A percentile compares a stretch with the other conserved stretches of the same genome.
These are phyloP conservation scores for Alisma plantagoaquatica DNA, from an alignment of 106 monocot species.

Conservation along the genomic window DNA sequence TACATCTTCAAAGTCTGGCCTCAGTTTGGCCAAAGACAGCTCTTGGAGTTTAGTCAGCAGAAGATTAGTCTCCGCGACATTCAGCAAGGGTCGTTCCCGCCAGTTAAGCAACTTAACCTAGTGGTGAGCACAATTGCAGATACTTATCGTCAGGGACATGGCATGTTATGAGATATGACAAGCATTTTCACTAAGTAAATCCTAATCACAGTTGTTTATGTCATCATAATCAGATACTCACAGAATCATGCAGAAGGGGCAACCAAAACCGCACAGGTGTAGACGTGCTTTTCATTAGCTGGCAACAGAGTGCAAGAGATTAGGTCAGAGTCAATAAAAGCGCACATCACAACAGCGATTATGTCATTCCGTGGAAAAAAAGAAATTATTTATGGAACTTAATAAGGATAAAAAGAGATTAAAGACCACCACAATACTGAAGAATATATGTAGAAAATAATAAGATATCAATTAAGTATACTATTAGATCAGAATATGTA, in stretches of 20 bases:
- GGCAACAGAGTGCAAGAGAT: constrained; percentile 10
- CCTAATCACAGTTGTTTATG: not conserved
- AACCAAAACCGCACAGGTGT: constrained; percentile 90
- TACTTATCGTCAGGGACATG: not conserved
- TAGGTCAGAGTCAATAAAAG: not conserved
- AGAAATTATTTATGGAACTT: not conserved
- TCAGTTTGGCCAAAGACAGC: constrained; percentile 60
- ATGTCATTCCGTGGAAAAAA: not conserved
- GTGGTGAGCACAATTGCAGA: not conserved
- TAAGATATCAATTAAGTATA: too few species aligned
- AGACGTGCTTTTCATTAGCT: constrained; percentile 85
- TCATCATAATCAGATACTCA: too few species aligned
- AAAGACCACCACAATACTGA: too few species aligned
- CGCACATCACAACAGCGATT: not conserved
- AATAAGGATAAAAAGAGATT: not conserved
- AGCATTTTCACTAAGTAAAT: not conserved
- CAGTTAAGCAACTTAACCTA: constrained; percentile 78
- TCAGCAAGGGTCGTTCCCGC: constrained; percentile 50
- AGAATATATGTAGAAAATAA: too few species aligned
- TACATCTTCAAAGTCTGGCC: constrained; percentile 41
- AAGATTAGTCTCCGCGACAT: constrained; percentile 57
- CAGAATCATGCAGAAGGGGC: constrained; percentile 82
- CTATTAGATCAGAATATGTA: too few species aligned
- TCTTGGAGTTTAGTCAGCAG: constrained; percentile 85
- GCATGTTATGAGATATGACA: not conserved